These are phyloP conservation scores for Apophysomyces variabilis DNA, from an alignment of 371 early-diverging fungal genomes.

Conservation along the genomic window DNA sequence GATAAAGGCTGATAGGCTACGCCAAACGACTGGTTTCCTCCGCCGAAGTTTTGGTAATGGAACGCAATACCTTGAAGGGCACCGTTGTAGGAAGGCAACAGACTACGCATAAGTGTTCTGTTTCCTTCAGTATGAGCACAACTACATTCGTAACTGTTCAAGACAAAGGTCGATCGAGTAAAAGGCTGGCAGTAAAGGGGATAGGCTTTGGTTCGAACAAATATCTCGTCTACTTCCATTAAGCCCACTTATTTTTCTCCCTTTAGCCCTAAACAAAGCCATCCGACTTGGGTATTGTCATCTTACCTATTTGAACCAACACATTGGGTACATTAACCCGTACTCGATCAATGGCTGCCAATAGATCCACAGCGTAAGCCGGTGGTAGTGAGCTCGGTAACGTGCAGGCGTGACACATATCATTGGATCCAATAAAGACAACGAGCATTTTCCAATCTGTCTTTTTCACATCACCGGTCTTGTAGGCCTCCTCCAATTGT, in stretches of 20 bases:
- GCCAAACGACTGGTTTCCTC: constrained; percentile 33
- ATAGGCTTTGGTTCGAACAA: constrained; percentile 28
- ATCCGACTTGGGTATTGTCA: neutral
- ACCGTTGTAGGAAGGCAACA: constrained; percentile 39
- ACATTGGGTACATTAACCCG: constrained; percentile 31
- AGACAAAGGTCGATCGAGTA: constrained; percentile 31
- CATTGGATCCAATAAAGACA: constrained; percentile 73
- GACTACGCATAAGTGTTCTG: constrained; percentile 35
- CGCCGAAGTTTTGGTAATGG: constrained; percentile 15
- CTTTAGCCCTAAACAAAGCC: too few species aligned
- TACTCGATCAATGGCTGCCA: constrained; percentile 43
- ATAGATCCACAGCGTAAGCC: constrained; percentile 31
- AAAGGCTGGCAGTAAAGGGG: constrained; percentile 49
- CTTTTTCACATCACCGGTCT: constrained; percentile 33
- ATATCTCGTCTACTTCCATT: constrained; percentile 41
- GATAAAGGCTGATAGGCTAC: constrained; percentile 46
- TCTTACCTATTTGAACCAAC: constrained; percentile 41
- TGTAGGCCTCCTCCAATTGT: constrained; percentile 31
- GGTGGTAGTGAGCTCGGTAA: constrained; percentile 32
- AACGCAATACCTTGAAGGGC: constrained; percentile 32
- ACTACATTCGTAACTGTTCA: constrained; percentile 48
- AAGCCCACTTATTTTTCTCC: constrained; percentile 33
- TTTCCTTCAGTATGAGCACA: constrained; percentile 48
- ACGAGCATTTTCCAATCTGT: constrained; percentile 69
- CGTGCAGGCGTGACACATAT: constrained; percentile 63